Evolutionary conservation across 768 basidiomycete species (phyloP), one percentile per base, ranked within the genome.

Genomic region (Xerocomellus chrysenteron): DNA sequence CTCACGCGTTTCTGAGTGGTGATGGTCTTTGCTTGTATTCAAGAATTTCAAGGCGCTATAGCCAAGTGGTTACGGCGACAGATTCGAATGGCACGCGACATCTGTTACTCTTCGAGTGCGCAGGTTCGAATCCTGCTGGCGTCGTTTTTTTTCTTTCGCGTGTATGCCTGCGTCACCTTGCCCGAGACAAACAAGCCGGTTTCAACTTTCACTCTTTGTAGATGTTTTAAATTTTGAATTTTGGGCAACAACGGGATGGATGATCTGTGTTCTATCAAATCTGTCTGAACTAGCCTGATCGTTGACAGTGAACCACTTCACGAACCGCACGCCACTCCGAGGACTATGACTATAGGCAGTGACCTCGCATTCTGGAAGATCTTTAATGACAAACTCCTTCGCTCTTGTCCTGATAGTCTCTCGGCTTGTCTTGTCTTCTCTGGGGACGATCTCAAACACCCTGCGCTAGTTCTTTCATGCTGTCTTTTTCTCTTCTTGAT

Each of bases 51-150:
- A 39, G 74, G 73, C 74, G 77, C 82, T 82, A 84, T 84, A 83
- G 82, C 84, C 82, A 82, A 84, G 83, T 85, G 84, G 84, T 85
- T 85, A 85, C 82, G 82, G 84, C 84, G 84, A 83, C 78, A 83
- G 82, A 85, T 83, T 84, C 78, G 82, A 82, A 82, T 58, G 33
- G 14, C 1, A 43, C 4, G 54, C 58, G 66, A 65, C 51, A 71
- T 72, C 70, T 72, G 72, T 72, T 72, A 68, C 70, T 72, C 72
- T 72, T 72, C 11, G 72, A 72, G 70, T 66, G 73, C 73, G 73
- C 72, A 73, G 71, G 71, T 73, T 73, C 71, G 73, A 73, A 73
- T 73, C 71, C 71, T 73, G 72, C 73, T 74, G 73, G 73, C 74
- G 72, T 74, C 71, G 73, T 21, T 51, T 53, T 66, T 67, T 55